These are phyloP conservation scores for Malassezia japonica DNA, from an alignment of 1,284 basidiomycete species.

Conservation along the genomic window DNA sequence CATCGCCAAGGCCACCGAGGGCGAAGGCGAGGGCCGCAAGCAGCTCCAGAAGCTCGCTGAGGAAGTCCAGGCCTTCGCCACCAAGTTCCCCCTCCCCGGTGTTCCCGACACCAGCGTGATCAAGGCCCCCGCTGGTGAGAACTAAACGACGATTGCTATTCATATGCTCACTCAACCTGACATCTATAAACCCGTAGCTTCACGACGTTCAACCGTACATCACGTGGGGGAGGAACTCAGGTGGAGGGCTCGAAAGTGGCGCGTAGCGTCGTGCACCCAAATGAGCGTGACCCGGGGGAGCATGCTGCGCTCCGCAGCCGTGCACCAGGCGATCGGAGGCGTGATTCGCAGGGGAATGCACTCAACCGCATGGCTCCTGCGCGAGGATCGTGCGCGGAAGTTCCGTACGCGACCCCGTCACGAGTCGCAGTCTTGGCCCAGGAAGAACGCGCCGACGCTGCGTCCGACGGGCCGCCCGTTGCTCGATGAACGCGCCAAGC, in stretches of 20 bases:
- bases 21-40: slow-evolving; percentile 62
- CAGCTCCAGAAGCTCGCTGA: slow-evolving; percentile 61
- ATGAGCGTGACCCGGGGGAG: too few species aligned
- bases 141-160: slow-evolving; percentile 6
- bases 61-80: slow-evolving; percentile 71
- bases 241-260: slow-evolving; percentile 1
- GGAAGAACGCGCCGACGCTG: background rate
- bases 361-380: too few species aligned
- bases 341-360: too few species aligned
- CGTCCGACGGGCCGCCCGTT: background rate
- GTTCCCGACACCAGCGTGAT: slow-evolving; percentile 57
- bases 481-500: background rate
- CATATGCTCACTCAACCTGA: slow-evolving; percentile 17
- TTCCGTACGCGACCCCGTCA: too few species aligned
- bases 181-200: slow-evolving; percentile 6
- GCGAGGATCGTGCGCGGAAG: too few species aligned
- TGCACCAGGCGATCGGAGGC: too few species aligned
- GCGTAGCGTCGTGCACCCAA: background rate
- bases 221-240: background rate
- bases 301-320: too few species aligned
- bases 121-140: slow-evolving; percentile 29
- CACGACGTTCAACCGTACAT: slow-evolving; percentile 20
- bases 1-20: slow-evolving; percentile 64
- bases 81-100: slow-evolving; percentile 83
- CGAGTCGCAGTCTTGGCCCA: too few species aligned